Percentiles rank a stretch among this genome's conserved stretches.
phyloP scores from a whole-genome alignment of 495 filamentous ascomycete genomes.

The Xylaria acuta region DNA sequence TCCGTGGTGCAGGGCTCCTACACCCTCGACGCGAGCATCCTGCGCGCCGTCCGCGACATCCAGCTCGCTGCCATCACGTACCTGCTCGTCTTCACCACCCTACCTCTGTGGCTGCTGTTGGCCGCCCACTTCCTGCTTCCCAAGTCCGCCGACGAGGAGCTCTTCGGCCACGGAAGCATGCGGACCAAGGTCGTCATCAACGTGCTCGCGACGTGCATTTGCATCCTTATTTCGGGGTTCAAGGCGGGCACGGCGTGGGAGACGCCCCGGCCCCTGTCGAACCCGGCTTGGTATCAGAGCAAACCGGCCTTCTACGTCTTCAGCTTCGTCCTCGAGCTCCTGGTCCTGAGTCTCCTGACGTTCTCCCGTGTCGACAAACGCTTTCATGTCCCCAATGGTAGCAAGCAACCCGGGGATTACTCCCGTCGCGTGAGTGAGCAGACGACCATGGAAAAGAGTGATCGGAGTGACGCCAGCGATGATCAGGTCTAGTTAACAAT shows the following conservation, averaged over 20 bases:
- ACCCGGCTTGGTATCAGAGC: constrained; percentile 72
- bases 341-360: constrained; percentile 68
- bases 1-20: constrained; percentile 62
- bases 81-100: constrained; percentile 71
- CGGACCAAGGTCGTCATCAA: constrained; percentile 68
- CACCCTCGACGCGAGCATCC: constrained; percentile 54
- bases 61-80: constrained; percentile 72
- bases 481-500: background rate
- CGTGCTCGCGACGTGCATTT: constrained; percentile 54
- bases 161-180: constrained; percentile 73
- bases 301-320: constrained; percentile 82
- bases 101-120: constrained; percentile 72
- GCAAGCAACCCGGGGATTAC: constrained; percentile 49
- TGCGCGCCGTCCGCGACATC: constrained; percentile 62
- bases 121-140: constrained; percentile 58
- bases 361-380: constrained; percentile 72
- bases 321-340: constrained; percentile 73
- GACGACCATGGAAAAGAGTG: constrained; percentile 12
- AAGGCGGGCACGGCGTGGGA: constrained; percentile 65
- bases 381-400: constrained; percentile 69
- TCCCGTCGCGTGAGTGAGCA: constrained; percentile 22
- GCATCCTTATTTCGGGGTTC: constrained; percentile 73
- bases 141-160: constrained; percentile 60
- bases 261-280: constrained; percentile 50
- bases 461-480: background rate